Conservation (phyloP, 257 asterid species). For the Knoxia roxburghii region DNA sequence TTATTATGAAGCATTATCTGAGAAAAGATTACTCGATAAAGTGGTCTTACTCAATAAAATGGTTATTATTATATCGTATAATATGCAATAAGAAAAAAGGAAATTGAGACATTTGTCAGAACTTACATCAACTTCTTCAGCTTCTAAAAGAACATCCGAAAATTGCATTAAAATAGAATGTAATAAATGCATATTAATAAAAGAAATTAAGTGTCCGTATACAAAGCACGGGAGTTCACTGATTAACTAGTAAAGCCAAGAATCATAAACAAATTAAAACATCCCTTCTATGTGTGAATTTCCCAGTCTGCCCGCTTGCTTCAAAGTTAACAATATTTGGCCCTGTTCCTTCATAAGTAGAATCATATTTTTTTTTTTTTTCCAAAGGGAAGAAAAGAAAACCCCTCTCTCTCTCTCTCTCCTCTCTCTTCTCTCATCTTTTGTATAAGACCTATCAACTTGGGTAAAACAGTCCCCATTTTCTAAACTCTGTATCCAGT, state of each 20-base stretch:
- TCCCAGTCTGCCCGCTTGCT: too few relatives aligned
- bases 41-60: too few relatives aligned
- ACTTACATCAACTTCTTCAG: slow-evolving; percentile 4
- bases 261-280: too few relatives aligned
- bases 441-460: slow-evolving; percentile 3
- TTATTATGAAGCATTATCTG: too few relatives aligned
- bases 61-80: too few relatives aligned
- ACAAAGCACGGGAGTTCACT: slow-evolving; percentile 6
- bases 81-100: too few relatives aligned
- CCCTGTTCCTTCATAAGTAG: too few relatives aligned
- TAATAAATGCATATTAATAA: slow-evolving; percentile 12
- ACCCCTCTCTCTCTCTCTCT: slow-evolving; percentile 5
- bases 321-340: too few relatives aligned
- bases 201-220: slow-evolving; percentile 3
- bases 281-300: too few relatives aligned
- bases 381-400: slow-evolving; percentile 8
- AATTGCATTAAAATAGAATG: background rate
- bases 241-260: background rate
- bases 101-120: slow-evolving; percentile 6
- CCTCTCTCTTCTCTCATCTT: too few relatives aligned
- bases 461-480: slow-evolving; percentile 7
- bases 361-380: too few relatives aligned
- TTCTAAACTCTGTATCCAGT: slow-evolving; percentile 7
- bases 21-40: too few relatives aligned
- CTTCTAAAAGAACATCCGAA: slow-evolving; percentile 1